phyloP scores from a whole-genome alignment of 768 basidiomycete species.

The Roridomyces roridus region DNA sequence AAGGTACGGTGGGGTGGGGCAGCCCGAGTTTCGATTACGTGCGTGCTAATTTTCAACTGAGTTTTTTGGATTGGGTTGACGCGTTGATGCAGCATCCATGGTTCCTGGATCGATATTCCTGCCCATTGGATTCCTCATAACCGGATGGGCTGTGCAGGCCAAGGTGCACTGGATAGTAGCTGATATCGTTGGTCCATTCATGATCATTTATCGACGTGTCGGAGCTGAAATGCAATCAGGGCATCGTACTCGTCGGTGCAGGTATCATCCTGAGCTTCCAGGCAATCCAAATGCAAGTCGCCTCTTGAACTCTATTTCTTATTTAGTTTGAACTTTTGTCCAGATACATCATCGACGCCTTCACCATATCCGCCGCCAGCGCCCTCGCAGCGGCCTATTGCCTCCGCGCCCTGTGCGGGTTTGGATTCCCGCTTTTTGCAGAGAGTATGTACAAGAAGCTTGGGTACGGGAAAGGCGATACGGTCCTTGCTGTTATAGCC shows the following conservation, averaged over 20 bases:
- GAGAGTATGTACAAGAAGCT: constrained; percentile 67
- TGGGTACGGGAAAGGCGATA: constrained; percentile 73
- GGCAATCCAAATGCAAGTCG: constrained; percentile 67
- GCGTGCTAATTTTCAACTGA: constrained; percentile 23
- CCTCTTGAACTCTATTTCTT: constrained; percentile 62
- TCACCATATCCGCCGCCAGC: constrained; percentile 23
- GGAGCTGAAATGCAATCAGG: constrained; percentile 49
- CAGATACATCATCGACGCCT: background rate
- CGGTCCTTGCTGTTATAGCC: constrained; percentile 62
- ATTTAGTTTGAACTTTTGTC: background rate
- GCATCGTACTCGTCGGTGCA: constrained; percentile 60
- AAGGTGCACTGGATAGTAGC: constrained; percentile 70
- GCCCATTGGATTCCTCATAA: constrained; percentile 69
- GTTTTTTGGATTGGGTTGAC: constrained; percentile 60
- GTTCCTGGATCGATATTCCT: too few species aligned
- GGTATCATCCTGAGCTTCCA: constrained; percentile 67
- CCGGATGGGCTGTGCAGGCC: constrained; percentile 71
- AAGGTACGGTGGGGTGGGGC: constrained; percentile 44
- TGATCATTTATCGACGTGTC: background rate
- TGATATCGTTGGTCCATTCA: constrained; percentile 58
- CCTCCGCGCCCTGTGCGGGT: constrained; percentile 70
- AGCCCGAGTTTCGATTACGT: constrained; percentile 58
- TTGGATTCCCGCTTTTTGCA: constrained; percentile 80
- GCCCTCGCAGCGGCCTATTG: constrained; percentile 70
- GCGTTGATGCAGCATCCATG: constrained; percentile 65